phyloP scores from a whole-genome alignment of 495 filamentous ascomycete genomes.

The Clohesyomyces aquaticus region DNA sequence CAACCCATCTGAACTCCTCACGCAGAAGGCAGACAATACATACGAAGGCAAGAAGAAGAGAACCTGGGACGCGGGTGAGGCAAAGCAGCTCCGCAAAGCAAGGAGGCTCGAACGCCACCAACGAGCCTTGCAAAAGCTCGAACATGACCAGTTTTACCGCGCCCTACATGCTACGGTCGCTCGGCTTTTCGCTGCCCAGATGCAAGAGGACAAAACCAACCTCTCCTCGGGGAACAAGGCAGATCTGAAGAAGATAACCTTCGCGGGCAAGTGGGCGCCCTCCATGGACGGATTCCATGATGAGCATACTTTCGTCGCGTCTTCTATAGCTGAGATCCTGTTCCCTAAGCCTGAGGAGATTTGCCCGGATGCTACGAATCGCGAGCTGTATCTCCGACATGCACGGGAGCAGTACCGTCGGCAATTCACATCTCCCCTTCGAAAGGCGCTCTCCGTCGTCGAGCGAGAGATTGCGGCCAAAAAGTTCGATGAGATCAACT shows the following conservation, averaged over 20 bases:
- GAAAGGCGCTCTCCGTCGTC: conserved; percentile 52
- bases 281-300: conserved; percentile 53
- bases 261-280: conserved; percentile 58
- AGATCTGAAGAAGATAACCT: conserved; percentile 48
- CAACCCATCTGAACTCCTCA: conserved; percentile 45
- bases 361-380: conserved; percentile 38
- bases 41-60: conserved; percentile 36
- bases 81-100: conserved; percentile 40
- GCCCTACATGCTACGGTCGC: conserved; percentile 52
- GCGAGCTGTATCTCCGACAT: conserved; percentile 52
- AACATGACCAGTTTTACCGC: conserved; percentile 47
- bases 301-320: conserved; percentile 54
- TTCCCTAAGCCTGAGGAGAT: conserved; percentile 42
- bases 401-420: conserved; percentile 52
- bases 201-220: conserved; percentile 48
- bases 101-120: conserved; percentile 47
- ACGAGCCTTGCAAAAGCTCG: conserved; percentile 41
- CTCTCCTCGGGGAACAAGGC: conserved; percentile 43
- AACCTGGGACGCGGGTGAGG: conserved; percentile 22
- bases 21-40: conserved; percentile 24
- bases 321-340: conserved; percentile 54
- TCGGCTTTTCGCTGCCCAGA: conserved; percentile 55
- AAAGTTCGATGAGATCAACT: conserved; percentile 50
- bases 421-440: conserved; percentile 47
- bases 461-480: conserved; percentile 51